phyloP scores from a whole-genome alignment of 2,329 filamentous ascomycete genomes.

The Microascus cirrosus region DNA sequence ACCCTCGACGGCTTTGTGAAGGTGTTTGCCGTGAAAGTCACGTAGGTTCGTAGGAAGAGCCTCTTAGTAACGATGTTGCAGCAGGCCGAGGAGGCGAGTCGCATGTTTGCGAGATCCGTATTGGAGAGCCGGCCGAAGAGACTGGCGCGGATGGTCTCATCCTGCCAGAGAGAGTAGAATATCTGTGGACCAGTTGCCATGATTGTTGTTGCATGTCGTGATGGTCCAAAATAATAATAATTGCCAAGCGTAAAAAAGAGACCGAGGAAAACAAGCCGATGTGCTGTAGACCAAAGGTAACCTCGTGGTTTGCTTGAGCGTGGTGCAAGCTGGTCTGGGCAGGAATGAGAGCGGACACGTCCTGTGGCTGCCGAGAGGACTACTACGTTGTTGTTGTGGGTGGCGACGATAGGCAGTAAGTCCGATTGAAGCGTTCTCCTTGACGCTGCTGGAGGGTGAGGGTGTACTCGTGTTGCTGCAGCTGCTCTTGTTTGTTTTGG shows the following conservation, averaged over 20 bases:
- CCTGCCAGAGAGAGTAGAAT: conserved; percentile 46
- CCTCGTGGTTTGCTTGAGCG: not conserved
- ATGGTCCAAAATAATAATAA: not conserved
- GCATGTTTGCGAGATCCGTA: conserved; percentile 45
- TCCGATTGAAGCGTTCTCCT: not conserved
- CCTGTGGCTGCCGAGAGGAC: not conserved
- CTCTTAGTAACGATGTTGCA: conserved; percentile 57
- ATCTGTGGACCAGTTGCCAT: conserved; percentile 38
- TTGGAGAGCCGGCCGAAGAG: conserved; percentile 38
- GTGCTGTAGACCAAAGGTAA: not conserved
- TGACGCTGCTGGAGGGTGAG: too few species aligned
- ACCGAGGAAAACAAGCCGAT: not conserved
- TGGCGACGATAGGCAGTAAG: not conserved
- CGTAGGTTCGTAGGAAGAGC: conserved; percentile 56
- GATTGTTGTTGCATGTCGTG: conserved; percentile 36
- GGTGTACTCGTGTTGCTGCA: not conserved
- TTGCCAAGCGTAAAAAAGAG: not conserved
- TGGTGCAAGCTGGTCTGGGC: not conserved
- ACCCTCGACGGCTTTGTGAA: conserved; percentile 67
- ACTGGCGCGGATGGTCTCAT: conserved; percentile 34
- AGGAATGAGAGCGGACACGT: not conserved
- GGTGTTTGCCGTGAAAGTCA: conserved; percentile 62
- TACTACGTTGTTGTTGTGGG: not conserved
- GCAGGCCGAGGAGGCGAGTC: conserved; percentile 58
- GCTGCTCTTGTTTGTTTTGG: not conserved